These are phyloP conservation scores for Chytriomyces sp. DNA, from an alignment of 192 early-diverging fungal genomes.

Conservation along the genomic window DNA sequence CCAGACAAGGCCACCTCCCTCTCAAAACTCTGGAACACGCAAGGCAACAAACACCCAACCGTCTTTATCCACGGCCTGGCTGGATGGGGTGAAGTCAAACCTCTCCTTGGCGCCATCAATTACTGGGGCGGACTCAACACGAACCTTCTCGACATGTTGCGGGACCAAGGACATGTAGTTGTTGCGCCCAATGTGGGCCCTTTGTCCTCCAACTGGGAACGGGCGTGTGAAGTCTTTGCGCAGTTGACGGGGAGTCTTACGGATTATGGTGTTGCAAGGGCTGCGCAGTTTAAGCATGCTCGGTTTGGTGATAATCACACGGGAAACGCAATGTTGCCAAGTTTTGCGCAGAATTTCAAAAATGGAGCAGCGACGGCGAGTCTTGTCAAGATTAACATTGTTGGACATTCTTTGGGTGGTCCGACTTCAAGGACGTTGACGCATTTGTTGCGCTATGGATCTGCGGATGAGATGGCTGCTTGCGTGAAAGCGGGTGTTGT, in stretches of 20 bases:
- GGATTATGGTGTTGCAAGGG: constrained; percentile 32
- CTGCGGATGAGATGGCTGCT: constrained; percentile 25
- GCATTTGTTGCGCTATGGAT: constrained; percentile 23
- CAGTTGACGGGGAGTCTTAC: constrained; percentile 27
- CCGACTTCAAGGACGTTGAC: constrained; percentile 30
- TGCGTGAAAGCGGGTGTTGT: constrained; percentile 13
- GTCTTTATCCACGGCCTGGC: constrained; percentile 35
- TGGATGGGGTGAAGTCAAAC: constrained; percentile 32
- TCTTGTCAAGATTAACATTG: constrained; percentile 30
- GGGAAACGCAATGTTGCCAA: constrained; percentile 19
- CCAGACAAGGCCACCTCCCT: too few species aligned
- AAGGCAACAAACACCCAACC: constrained; percentile 34
- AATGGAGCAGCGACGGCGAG: too few species aligned
- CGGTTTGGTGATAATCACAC: constrained; percentile 36
- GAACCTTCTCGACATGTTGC: constrained; percentile 24
- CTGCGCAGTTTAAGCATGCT: constrained; percentile 24
- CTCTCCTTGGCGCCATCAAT: constrained; percentile 14
- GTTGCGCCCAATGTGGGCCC: constrained; percentile 28
- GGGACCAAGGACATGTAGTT: constrained; percentile 18
- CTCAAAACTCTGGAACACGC: neutral
- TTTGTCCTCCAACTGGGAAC: constrained; percentile 37
- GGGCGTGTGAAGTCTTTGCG: constrained; percentile 39
- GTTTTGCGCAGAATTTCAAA: neutral
- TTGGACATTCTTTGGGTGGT: constrained; percentile 33
- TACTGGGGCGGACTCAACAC: constrained; percentile 36